These are phyloP conservation scores for Ustilago bromivora DNA, from an alignment of 1,284 basidiomycete species.

Conservation along the genomic window DNA sequence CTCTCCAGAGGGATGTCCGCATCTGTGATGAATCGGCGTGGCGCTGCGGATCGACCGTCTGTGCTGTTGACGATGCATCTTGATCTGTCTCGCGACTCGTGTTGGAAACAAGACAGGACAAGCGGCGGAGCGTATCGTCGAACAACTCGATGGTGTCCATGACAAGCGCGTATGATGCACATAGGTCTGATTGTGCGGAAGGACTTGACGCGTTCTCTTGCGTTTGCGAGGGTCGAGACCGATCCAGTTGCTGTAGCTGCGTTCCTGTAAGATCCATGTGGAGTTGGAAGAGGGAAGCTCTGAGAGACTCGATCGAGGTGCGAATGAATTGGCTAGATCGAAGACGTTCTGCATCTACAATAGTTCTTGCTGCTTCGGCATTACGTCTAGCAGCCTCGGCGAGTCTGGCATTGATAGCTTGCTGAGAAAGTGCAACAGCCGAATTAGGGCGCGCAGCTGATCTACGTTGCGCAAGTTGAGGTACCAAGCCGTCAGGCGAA, in stretches of 20 bases:
- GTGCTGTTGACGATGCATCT: not conserved
- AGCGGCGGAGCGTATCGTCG: constrained; percentile 40
- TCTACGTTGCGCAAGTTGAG: constrained; percentile 11
- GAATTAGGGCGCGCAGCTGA: not conserved
- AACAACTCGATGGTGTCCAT: constrained; percentile 47
- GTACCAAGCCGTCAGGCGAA: not conserved
- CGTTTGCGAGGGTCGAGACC: not conserved
- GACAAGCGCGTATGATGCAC: constrained; percentile 30
- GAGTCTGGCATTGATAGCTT: constrained; percentile 22
- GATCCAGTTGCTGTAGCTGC: constrained; percentile 25
- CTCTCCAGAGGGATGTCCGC: constrained; percentile 38
- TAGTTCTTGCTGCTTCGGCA: constrained; percentile 36
- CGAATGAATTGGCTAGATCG: constrained; percentile 32
- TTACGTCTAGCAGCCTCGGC: constrained; percentile 39
- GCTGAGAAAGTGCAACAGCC: constrained; percentile 9
- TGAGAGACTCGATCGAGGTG: constrained; percentile 41
- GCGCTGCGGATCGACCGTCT: constrained; percentile 5
- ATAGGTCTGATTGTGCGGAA: constrained; percentile 7
- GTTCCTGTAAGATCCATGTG: constrained; percentile 36
- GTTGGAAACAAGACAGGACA: constrained; percentile 31
- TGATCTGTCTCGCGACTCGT: constrained; percentile 1
- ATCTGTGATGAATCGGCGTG: constrained; percentile 25
- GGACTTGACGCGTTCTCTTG: not conserved
- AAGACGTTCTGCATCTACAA: constrained; percentile 33
- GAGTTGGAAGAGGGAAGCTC: constrained; percentile 38